phyloP scores from a whole-genome alignment of 1,284 basidiomycete species.

The Papiliotrema laurentii region DNA sequence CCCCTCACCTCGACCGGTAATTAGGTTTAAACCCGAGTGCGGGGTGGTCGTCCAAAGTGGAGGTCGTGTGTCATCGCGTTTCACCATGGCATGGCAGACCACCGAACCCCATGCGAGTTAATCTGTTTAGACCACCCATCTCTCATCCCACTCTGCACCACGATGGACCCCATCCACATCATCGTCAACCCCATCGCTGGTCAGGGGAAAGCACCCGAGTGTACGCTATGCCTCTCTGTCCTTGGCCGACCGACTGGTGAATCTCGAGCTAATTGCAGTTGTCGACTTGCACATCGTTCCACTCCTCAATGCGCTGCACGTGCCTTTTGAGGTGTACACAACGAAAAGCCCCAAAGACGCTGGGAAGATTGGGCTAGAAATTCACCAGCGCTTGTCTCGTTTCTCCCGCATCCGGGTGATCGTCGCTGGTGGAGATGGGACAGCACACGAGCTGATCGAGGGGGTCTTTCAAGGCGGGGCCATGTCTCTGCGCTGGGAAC shows the following conservation, averaged over 20 bases:
- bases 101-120: too few relatives aligned
- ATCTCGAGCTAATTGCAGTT: conserved; percentile 39
- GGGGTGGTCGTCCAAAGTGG: too few relatives aligned
- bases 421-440: conserved; percentile 83
- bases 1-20: too few relatives aligned
- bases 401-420: conserved; percentile 47
- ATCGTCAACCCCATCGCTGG: conserved; percentile 36
- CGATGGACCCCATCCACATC: conserved; percentile 1
- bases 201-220: conserved; percentile 20
- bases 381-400: conserved; percentile 57
- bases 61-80: too few relatives aligned
- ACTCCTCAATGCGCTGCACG: conserved; percentile 52
- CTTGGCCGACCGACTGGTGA: not conserved
- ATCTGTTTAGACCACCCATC: too few relatives aligned
- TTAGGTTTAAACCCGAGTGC: too few relatives aligned
- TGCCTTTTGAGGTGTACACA: conserved; percentile 46
- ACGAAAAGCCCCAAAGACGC: conserved; percentile 61
- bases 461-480: conserved; percentile 47
- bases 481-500: conserved; percentile 30
- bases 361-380: conserved; percentile 51
- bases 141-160: too few relatives aligned
- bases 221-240: conserved; percentile 15
- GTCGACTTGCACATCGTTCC: conserved; percentile 62
- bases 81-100: too few relatives aligned
- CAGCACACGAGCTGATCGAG: conserved; percentile 77